Base-by-base conservation (phyloP, 208 protist genomes). In the Trypanosoma rangeli region DNA sequence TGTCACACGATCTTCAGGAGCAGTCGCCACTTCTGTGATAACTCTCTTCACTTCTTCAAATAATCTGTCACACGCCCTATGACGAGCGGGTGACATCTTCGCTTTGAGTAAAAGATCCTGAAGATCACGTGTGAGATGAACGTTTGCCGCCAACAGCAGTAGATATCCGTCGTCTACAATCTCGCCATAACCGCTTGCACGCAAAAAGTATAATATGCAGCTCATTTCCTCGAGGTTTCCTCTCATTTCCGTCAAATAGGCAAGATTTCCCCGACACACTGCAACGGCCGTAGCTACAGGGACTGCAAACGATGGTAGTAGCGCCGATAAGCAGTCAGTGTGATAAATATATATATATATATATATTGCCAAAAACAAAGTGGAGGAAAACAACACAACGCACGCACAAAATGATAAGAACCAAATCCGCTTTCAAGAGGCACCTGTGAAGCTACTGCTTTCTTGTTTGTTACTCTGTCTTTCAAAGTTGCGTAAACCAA, bases 161-260 rank as follows among this genome's bases (percentile, higher is more conserved):
- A 68, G 54, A 35, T 64, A 44, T 8, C 52, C 26, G 28, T 31
- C 39, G 33, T 58, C 70, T 8, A 60, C 37, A 35, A 55, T 42
- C 3, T 37, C 29, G 37, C 55, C 60, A 15, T 42, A 31, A 26
- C 70, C 70, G 61, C 35, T 61, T 22, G 20, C 18, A 53, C 54
- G 70, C 18, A 74, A 35, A 64, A 68, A 74, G 31, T 74, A 54
- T 9, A 33, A 55, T 49, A 68, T 58, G 52, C 8, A 70, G 35
- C 50, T 55, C 3, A 20, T 55, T 39, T 42, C 54, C 12, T 35
- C 65, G 24, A 52, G 39, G 35, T 39, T 18, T 24, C 29, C 39
- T 54, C 7, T 39, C 44, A 52, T 54, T 62, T 57, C 37, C 5
- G 29, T 64, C 0, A n/a, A 16, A 12, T 9, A 1, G 42, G 13